Evolutionary conservation across 2,329 filamentous ascomycete genomes (phyloP), one percentile per base, ranked within the genome.

Genomic region (Cordyceps tenuipes): DNA sequence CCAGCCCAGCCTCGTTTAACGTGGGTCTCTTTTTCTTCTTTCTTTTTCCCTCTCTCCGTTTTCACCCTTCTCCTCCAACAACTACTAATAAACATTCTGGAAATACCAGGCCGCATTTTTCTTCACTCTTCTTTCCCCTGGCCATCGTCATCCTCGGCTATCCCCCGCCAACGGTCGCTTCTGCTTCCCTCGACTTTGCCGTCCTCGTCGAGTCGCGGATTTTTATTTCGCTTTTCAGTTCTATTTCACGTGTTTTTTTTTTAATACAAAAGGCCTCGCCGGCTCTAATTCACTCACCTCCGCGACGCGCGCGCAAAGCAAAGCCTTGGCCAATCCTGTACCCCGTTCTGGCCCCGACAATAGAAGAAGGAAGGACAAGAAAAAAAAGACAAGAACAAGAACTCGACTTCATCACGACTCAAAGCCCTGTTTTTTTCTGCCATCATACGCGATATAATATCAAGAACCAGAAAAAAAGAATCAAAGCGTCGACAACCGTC

Each of bases 301-400:
- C 10, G 43, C 19, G 43, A 46, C 19, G 43, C 43, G 19, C 43
- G 21, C 47, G 21, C 36, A 2, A 19, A 34, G 10, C n/a, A 29
- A 29, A 29, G 29, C 21, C 56, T 31, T n/a, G 10, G 10, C 12
- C 15, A 12, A 15, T 3, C 26, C 10, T 29, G 5, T 10, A 13
- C 23, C 31, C 23, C 34, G 23, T 49, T 50, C 55, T 46, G 29
- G 55, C 55, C 55, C 55, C 55, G 43, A 57, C 55, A 39, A n/a
- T 6, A 26, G 19, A 52, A 52, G 26, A 54, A 12, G 36, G 26
- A 26, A 15, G 23, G 23, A 23, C 23, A 23, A 23, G 23, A 23
- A 23, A 23, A 23, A 23, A 23, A 23, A 23, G 23, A 23, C 3
- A 23, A 23, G 23, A 23, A 23, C 23, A 3, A 23, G 9, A 5